Evolutionary conservation across 2,329 filamentous ascomycete genomes (phyloP).

Genomic region (Aspergillus novoparasiticus): DNA sequence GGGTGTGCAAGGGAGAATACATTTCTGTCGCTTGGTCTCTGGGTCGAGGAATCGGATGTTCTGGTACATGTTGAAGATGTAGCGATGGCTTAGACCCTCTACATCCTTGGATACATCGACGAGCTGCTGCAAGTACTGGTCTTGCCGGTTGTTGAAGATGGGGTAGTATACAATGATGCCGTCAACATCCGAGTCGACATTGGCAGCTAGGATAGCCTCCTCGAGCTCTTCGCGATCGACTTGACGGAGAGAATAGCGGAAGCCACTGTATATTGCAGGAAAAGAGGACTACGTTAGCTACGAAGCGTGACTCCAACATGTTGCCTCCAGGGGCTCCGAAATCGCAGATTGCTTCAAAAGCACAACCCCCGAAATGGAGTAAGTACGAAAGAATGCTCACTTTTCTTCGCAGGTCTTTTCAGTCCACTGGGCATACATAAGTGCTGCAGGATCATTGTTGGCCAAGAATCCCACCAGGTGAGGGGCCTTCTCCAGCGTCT

Average conservation of each 20-base stretch:
- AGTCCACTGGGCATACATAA: conserved; percentile 96
- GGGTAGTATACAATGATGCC: conserved; percentile 98
- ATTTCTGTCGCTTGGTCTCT: conserved; percentile 70
- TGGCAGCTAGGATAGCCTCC: conserved; percentile 82
- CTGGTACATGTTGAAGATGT: conserved; percentile 99
- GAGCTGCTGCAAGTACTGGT: conserved; percentile 94
- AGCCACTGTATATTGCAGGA: conserved; percentile 64
- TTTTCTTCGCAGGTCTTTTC: conserved; percentile 95
- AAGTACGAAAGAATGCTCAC: conserved; percentile 58
- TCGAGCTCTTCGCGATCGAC: conserved; percentile 88
- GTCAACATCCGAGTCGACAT: conserved; percentile 74
- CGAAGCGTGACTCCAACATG: conserved; percentile 13
- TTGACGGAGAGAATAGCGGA: conserved; percentile 81
- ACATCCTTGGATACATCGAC: conserved; percentile 91
- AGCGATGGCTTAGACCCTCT: conserved; percentile 88
- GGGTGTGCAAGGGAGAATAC: conserved; percentile 91
- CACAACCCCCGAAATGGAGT: conserved; percentile 4
- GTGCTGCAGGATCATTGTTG: conserved; percentile 85
- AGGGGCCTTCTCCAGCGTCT: conserved; percentile 71
- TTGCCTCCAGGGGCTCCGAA: conserved; percentile 13
- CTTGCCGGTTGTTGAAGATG: conserved; percentile 87
- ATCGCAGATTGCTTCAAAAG: conserved; percentile 14
- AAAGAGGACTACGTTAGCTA: conserved; percentile 23
- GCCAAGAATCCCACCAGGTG: conserved; percentile 89
- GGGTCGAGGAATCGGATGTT: conserved; percentile 93